Base-by-base conservation (phyloP, 305 asterid genomes). In the Fraxinus paxiana region DNA sequence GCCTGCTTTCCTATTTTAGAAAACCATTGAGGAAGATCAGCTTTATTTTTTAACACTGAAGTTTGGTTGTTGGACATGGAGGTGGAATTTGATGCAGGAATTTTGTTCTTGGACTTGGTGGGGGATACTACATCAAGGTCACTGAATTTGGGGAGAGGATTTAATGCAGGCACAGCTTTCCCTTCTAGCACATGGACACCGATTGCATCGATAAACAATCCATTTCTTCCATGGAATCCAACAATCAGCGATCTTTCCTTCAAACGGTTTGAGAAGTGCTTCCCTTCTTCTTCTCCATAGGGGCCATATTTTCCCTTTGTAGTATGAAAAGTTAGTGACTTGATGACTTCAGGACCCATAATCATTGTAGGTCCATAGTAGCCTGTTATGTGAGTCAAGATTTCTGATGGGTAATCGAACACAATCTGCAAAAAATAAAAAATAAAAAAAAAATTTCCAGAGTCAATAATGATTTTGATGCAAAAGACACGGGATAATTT, bases 221-320 rank as follows among this genome's bases (percentile, higher is more conserved):
- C 98, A 69, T 84, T 91, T 86, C 91, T 88, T 51, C 98, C 98
- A 71, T 91, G 97, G 75, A 94, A 86, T n/a, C 98, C 97, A 30
- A 94, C 87, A 8, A 94, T 79, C 33, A 80, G 67, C 4, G 90
- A 84, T 61, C 97, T 97, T 73, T 88, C 92, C 75, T 74, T 89
- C 74, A 88, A 82, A 82, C 84, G 88, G 30, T 94, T 89, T 5
- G 93, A 85, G 83, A 94, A 94, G 75, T 85, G 84, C 41, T 86
- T 88, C 6, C 98, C 98, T 22, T 86, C 84, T 83, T 92, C 97
- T 79, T 89, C 96, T 73, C 98, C 97, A 65, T 86, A 92, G 6
- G 98, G 98, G 22, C 98, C 97, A 15, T 93, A 41, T 75, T 77
- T 91, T 7, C 88, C 87, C 80, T 88, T 89, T 7, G 93, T 94